Evolutionary conservation across 2,329 filamentous ascomycete species (phyloP), one percentile per base, ranked within the genome.

Genomic region (Acrodontium crateriforme): DNA sequence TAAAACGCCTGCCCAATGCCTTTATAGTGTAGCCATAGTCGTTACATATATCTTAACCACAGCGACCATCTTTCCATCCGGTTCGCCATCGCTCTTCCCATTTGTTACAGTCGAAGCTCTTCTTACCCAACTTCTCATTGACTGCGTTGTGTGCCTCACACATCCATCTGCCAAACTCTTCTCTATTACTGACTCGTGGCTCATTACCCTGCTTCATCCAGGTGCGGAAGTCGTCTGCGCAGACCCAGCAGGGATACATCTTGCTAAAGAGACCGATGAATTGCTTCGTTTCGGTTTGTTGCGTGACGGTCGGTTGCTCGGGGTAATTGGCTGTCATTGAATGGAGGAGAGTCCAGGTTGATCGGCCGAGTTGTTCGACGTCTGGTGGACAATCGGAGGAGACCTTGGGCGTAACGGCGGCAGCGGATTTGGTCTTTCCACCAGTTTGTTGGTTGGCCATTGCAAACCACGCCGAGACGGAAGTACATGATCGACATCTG

Each of bases 21-120:
- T n/a, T n/a, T n/a, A n/a, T n/a, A n/a, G n/a, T n/a, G n/a, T n/a
- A n/a, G n/a, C n/a, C n/a, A n/a, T n/a, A n/a, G n/a, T n/a, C n/a
- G n/a, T n/a, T n/a, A n/a, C n/a, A n/a, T n/a, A n/a, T n/a, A n/a
- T n/a, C n/a, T 54, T 49, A 74, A 56, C 70, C 71, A 52, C 73
- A 78, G 31, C 71, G 58, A 12, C 73, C 73, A 60, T 78, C 73
- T 51, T 65, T 71, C 77, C 80, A 94, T 0, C 89, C 89, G 2
- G 79, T 89, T 58, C 79, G 67, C 89, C 89, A 98, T 53, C 89
- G 70, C 65, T 95, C 81, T 54, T 94, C 76, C 87, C 89, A 95
- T 46, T 65, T 71, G 30, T 62, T 64, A 59, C 89, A 98, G 63
- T 98, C 84, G 58, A 98, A 98, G 43, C 69, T 68, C 34, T 71